These are phyloP conservation scores for Geranium brycei DNA, from an alignment of 345 rosid genomes.

Conservation along the genomic window DNA sequence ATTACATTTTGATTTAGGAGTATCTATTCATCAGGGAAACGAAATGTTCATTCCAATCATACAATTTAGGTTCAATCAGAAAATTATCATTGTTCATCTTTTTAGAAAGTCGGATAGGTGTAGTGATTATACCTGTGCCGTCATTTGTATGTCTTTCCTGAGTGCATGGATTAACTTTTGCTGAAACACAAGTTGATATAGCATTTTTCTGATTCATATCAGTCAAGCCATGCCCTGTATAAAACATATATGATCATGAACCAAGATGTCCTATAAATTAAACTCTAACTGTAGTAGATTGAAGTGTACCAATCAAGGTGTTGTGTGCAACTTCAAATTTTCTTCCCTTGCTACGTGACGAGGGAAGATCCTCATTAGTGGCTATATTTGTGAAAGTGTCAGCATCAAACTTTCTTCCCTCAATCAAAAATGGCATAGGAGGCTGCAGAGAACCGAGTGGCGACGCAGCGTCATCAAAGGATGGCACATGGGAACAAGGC, in stretches of 20 bases:
- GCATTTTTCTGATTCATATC: slow-evolving; percentile 21
- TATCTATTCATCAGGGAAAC: slow-evolving; percentile 18
- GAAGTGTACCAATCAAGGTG: slow-evolving; percentile 22
- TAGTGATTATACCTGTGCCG: slow-evolving; percentile 21
- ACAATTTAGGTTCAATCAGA: slow-evolving; percentile 6
- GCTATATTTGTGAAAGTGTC: slow-evolving; percentile 14
- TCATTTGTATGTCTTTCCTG: slow-evolving; percentile 18
- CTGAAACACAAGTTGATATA: slow-evolving; percentile 9
- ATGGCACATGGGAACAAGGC: slow-evolving; percentile 14
- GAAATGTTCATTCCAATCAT: slow-evolving; percentile 11
- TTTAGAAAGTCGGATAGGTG: not conserved
- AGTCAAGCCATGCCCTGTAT: slow-evolving; percentile 23
- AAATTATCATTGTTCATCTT: not conserved
- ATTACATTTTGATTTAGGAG: slow-evolving; percentile 12
- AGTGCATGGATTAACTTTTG: slow-evolving; percentile 11
- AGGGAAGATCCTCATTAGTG: slow-evolving; percentile 14
- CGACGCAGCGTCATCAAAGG: slow-evolving; percentile 9
- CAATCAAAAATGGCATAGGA: slow-evolving; percentile 12
- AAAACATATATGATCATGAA: slow-evolving; percentile 1
- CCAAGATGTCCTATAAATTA: not conserved
- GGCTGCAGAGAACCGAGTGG: slow-evolving; percentile 21
- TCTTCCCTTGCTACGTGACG: slow-evolving; percentile 15
- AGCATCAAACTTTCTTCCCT: slow-evolving; percentile 16
- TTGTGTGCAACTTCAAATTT: slow-evolving; percentile 11
- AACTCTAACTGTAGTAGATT: not conserved